Percentiles rank a stretch among this genome's conserved stretches.
Evolutionary conservation across 148 eudicot species (phyloP).

Genomic region (Cornus controversa): DNA sequence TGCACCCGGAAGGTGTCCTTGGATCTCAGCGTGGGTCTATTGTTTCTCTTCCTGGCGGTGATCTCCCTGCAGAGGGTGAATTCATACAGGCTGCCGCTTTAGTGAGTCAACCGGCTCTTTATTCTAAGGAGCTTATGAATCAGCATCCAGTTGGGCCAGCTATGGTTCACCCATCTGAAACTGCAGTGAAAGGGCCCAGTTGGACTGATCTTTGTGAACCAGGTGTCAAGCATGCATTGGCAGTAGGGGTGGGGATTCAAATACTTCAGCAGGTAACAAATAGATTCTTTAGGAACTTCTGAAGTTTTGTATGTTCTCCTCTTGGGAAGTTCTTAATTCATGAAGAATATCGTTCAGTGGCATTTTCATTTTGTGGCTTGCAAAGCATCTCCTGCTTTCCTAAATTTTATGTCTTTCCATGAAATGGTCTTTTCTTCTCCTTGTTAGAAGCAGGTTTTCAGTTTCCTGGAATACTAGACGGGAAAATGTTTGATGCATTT

Average conservation of each 20-base stretch:
- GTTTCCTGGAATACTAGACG: too few relatives aligned
- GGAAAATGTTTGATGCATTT: too few relatives aligned
- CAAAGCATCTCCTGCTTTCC: not conserved
- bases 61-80: conserved; percentile 27
- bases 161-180: conserved; percentile 47
- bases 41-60: conserved; percentile 38
- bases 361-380: not conserved
- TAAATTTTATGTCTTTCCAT: not conserved
- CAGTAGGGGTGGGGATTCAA: conserved; percentile 49
- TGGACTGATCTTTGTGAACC: conserved; percentile 52
- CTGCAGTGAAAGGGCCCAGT: conserved; percentile 32
- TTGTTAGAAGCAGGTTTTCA: not conserved
- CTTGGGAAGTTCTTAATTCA: not conserved
- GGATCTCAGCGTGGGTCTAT: conserved; percentile 37
- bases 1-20: conserved; percentile 37
- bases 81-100: conserved; percentile 48
- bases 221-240: conserved; percentile 50
- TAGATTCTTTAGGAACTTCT: not conserved
- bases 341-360: not conserved
- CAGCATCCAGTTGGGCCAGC: conserved; percentile 50
- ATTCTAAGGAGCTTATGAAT: conserved; percentile 32
- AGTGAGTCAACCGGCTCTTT: conserved; percentile 47
- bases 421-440: not conserved
- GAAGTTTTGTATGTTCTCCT: not conserved
- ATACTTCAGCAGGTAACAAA: conserved; percentile 50